These are phyloP conservation scores for Blastobotrys robertii DNA, from an alignment of 805 yeast genomes.

Conservation along the genomic window DNA sequence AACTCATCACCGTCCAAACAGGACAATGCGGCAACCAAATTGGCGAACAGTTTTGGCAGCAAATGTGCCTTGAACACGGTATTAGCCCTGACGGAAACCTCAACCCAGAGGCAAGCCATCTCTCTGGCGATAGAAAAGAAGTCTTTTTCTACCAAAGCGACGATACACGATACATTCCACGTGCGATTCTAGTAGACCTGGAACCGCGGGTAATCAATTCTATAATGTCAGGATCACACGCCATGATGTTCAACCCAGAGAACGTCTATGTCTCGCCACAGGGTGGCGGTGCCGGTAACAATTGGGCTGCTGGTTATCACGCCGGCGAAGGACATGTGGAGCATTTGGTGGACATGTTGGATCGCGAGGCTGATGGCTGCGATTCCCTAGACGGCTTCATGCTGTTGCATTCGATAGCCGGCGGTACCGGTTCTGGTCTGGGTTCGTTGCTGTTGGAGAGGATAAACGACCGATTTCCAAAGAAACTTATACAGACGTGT, in stretches of 20 bases:
- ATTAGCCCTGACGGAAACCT: conserved; percentile 55
- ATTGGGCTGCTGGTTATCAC: conserved; percentile 86
- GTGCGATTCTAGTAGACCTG: conserved; percentile 75
- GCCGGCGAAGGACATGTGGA: conserved; percentile 64
- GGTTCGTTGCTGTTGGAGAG: conserved; percentile 77
- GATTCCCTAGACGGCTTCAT: conserved; percentile 88
- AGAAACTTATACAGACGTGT: conserved; percentile 74
- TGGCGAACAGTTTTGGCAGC: conserved; percentile 89
- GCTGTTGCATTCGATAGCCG: conserved; percentile 88
- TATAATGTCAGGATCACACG: conserved; percentile 39
- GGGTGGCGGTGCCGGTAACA: conserved; percentile 93
- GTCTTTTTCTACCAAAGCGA: conserved; percentile 74
- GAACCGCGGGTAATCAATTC: conserved; percentile 78
- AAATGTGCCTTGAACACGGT: conserved; percentile 79
- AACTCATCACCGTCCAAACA: conserved; percentile 29
- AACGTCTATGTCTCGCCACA: conserved; percentile 69
- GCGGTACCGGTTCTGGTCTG: conserved; percentile 97
- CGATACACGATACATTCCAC: conserved; percentile 72
- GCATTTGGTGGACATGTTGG: conserved; percentile 71
- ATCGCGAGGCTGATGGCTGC: conserved; percentile 81
- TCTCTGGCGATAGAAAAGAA: conserved; percentile 55
- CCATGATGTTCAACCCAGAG: conserved; percentile 71
- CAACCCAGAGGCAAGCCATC: conserved; percentile 28
- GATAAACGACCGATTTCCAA: conserved; percentile 69
- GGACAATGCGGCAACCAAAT: conserved; percentile 98